Evolutionary conservation across 2,329 filamentous ascomycete genomes (phyloP).

Genomic region (Lecanicillium sp.): DNA sequence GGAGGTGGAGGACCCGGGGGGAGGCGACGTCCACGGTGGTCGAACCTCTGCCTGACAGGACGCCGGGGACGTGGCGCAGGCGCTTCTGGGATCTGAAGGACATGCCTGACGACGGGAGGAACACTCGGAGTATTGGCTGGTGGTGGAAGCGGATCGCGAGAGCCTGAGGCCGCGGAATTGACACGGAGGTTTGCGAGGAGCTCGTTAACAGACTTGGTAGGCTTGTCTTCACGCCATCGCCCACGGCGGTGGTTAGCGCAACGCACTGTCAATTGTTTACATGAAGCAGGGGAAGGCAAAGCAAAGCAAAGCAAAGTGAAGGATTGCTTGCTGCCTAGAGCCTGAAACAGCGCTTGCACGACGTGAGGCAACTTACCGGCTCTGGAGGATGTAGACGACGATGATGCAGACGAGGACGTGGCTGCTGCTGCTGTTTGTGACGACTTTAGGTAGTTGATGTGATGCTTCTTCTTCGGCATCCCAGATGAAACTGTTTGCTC

Average conservation of each 20-base stretch:
- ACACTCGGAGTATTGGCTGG: conserved; percentile 40
- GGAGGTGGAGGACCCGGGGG: conserved; percentile 53
- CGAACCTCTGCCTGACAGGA: conserved; percentile 30
- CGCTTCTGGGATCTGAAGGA: conserved; percentile 51
- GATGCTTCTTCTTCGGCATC: conserved; percentile 59
- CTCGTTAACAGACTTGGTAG: conserved; percentile 45
- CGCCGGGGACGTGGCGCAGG: conserved; percentile 42
- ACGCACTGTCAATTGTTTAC: too few relatives aligned
- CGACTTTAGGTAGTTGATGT: conserved; percentile 49
- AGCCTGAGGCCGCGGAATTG: conserved; percentile 23
- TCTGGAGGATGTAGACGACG: conserved; percentile 11
- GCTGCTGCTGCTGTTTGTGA: conserved; percentile 15
- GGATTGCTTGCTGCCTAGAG: conserved; percentile 19
- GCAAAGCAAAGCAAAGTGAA: conserved; percentile 1
- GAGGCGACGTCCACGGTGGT: conserved; percentile 38
- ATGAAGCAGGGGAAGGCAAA: too few relatives aligned
- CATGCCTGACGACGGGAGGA: conserved; percentile 48
- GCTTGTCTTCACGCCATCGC: too few relatives aligned
- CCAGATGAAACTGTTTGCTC: conserved; percentile 13
- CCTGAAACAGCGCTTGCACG: too few relatives aligned
- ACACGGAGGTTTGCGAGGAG: conserved; percentile 49
- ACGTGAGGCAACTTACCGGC: too few relatives aligned
- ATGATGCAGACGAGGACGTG: conserved; percentile 37
- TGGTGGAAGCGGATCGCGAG: conserved; percentile 18
- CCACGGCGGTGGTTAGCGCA: too few relatives aligned